Evolutionary conservation across 305 asterid genomes (phyloP).

Genomic region (Fraxinus floribunda): DNA sequence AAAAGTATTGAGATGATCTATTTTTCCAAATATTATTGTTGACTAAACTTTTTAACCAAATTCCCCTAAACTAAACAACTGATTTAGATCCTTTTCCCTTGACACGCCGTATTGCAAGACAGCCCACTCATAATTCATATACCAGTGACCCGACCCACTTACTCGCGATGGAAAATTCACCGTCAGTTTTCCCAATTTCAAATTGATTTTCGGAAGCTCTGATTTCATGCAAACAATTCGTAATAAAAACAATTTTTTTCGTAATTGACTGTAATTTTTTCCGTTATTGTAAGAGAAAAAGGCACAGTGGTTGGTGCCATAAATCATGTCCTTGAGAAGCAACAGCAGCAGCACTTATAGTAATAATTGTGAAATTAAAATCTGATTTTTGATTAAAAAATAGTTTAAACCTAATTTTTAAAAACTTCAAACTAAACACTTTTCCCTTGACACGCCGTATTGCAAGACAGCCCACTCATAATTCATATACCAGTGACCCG

Average conservation of each 20-base stretch:
- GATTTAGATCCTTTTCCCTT: no score
- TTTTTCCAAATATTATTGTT: no score
- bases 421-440: no score
- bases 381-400: no score
- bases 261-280: background rate
- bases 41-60: no score
- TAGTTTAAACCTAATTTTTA: no score
- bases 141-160: background rate
- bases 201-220: background rate
- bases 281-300: background rate
- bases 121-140: no score
- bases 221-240: background rate
- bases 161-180: background rate
- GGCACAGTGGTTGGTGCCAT: background rate
- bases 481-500: background rate
- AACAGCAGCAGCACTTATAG: slow-evolving; percentile 37
- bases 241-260: background rate
- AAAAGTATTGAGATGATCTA: no score
- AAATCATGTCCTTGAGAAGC: slow-evolving; percentile 29
- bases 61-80: no score
- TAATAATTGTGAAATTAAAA: no score
- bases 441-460: no score
- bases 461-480: background rate
- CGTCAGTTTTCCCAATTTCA: background rate
- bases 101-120: background rate